A percentile compares a stretch with the other conserved stretches of the same genome.
Evolutionary conservation across 495 filamentous ascomycete genomes (phyloP).

Genomic region (Durotheca rogersii): DNA sequence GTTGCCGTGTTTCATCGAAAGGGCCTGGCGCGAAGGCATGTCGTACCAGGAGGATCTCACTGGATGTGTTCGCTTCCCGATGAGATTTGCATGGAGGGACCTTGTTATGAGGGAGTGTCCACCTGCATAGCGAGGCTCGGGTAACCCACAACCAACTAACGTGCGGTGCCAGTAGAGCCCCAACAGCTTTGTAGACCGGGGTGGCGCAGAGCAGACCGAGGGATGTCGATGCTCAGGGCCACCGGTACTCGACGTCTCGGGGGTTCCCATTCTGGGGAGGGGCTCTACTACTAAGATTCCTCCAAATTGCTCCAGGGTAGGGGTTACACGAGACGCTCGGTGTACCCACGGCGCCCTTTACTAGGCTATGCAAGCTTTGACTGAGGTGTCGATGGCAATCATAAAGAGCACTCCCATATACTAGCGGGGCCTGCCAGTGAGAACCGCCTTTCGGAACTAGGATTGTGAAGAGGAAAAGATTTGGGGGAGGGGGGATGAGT

Average conservation of each 20-base stretch:
- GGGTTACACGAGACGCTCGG: constrained; percentile 11
- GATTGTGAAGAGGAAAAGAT: neutral
- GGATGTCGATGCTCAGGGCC: constrained; percentile 1
- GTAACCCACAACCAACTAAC: neutral
- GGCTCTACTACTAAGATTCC: neutral
- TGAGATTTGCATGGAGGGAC: constrained; percentile 15
- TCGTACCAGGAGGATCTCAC: constrained; percentile 13
- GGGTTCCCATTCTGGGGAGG: constrained; percentile 4
- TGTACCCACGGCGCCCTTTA: too few relatives aligned
- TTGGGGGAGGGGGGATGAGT: neutral
- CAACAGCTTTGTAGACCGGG: neutral
- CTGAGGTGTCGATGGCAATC: constrained; percentile 1
- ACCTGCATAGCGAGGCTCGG: constrained; percentile 18
- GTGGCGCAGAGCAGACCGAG: constrained; percentile 10
- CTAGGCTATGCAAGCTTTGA: too few relatives aligned
- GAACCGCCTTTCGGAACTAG: neutral
- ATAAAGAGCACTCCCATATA: neutral
- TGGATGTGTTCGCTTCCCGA: constrained; percentile 7
- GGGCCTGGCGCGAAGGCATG: neutral
- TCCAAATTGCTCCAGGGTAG: constrained; percentile 10
- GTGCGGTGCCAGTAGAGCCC: neutral
- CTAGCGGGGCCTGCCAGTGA: constrained; percentile 1
- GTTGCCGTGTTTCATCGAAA: constrained; percentile 24
- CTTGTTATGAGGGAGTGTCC: constrained; percentile 21
- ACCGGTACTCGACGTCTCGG: constrained; percentile 7